Percentiles rank a stretch among this genome's conserved stretches.
Evolutionary conservation across 169 alveolate genomes (phyloP).

Genomic region (Amoebophrya sp.): DNA sequence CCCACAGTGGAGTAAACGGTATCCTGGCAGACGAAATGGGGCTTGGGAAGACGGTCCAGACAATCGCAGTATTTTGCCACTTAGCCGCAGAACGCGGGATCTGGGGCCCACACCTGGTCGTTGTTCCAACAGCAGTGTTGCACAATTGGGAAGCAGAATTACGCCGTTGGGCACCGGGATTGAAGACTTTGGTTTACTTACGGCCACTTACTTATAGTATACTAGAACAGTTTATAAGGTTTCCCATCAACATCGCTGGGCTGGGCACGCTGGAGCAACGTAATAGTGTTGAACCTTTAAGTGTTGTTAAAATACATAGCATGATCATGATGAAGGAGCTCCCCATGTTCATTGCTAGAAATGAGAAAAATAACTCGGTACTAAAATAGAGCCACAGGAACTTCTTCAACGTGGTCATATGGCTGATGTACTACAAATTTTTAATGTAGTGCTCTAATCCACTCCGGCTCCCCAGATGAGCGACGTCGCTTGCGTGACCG

Average conservation of each 20-base stretch:
- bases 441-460: no score
- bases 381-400: neutral
- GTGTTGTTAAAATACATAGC: no score
- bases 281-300: no score
- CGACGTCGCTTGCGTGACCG: conserved; percentile 79
- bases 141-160: conserved; percentile 97
- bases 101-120: conserved; percentile 98
- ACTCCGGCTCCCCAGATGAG: no score
- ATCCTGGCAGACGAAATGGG: conserved; percentile 99
- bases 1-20: conserved; percentile 92
- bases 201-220: conserved; percentile 44
- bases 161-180: conserved; percentile 94
- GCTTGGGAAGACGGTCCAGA: conserved; percentile 95
- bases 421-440: neutral
- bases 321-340: no score
- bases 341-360: no score
- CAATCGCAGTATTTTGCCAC: conserved; percentile 89
- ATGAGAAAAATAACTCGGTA: no score
- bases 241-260: conserved; percentile 8
- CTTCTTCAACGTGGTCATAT: neutral
- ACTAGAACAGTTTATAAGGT: neutral
- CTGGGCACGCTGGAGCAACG: no score
- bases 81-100: conserved; percentile 86
- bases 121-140: conserved; percentile 95
- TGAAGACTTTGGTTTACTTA: conserved; percentile 88